Base-by-base conservation (phyloP, 164 flowering plant genomes). In the Warburgia ugandensis region DNA sequence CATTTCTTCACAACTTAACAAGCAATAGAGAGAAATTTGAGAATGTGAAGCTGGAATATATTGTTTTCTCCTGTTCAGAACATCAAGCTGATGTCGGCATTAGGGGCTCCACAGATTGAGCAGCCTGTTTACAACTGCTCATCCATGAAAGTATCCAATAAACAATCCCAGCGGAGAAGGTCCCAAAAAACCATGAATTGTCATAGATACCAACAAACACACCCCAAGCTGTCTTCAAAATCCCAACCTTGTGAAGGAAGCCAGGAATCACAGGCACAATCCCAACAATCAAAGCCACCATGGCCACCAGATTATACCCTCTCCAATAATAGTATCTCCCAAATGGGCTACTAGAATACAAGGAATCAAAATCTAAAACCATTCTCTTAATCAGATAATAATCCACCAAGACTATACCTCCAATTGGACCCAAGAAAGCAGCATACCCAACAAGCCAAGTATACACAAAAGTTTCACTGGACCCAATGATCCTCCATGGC, bases 381-480 rank as follows among this genome's bases (percentile, higher is more conserved):
- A 57, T 74, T 3, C 62, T 27, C 13, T 61, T 75, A 4, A 91
- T 21, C 2, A 91, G 59, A 42, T 87, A 87, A 63, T 91, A 91
- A 66, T 91, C 96, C 0, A 70, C 77, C 0, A 87, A 57, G 28
- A 83, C 38, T 20, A 91, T 80, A 6, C 86, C 95, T 2, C 90
- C 95, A 32, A 87, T 83, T 8, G 98, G 98, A n/a, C 96, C 98
- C 54, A 87, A 29, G 36, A 91, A 46, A 0, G 96, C 96, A 9
- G 98, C 78, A 67, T 84, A 84, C 3, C 98, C 92, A 1, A 91
- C 79, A 1, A 91, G 75, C 98, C 98, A 87, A 1, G 97, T 87
- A 47, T 91, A 83, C 14, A 91, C 83, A 48, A 86, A 91, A 66
- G 90, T 83, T 65, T 91, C 87, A 50, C 96, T 84, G 4, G 94